Evolutionary conservation across 2,329 filamentous ascomycete genomes (phyloP).

Genomic region (Claviceps capensis): DNA sequence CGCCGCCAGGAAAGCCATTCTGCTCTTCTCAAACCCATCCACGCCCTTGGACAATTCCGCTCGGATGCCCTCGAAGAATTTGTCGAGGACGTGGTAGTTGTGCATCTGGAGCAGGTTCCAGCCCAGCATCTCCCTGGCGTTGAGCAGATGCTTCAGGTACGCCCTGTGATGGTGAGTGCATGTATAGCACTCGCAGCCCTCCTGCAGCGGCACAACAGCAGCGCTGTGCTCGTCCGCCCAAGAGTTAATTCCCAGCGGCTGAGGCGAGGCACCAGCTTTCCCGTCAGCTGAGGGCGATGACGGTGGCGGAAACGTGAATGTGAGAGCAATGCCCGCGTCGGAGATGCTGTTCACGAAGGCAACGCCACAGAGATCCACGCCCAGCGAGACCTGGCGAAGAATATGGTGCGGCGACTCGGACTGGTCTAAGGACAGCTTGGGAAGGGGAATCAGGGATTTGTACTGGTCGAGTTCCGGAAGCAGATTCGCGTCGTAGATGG

Average conservation of each 20-base stretch:
- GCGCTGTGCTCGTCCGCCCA: slow-evolving; percentile 51
- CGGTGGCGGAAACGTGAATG: slow-evolving; percentile 55
- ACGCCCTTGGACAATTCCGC: slow-evolving; percentile 43
- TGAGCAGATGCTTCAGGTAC: slow-evolving; percentile 75
- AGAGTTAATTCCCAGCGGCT: slow-evolving; percentile 63
- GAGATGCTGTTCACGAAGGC: slow-evolving; percentile 63
- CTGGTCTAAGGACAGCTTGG: slow-evolving; percentile 60
- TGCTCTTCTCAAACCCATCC: slow-evolving; percentile 43
- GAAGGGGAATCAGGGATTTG: slow-evolving; percentile 42
- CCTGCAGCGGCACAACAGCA: slow-evolving; percentile 46
- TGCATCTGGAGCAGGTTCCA: slow-evolving; percentile 91
- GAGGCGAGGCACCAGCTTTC: background rate
- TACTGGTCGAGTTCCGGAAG: slow-evolving; percentile 50
- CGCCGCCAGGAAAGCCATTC: slow-evolving; percentile 25
- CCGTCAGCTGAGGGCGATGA: slow-evolving; percentile 4
- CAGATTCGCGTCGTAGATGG: slow-evolving; percentile 62
- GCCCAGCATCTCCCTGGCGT: slow-evolving; percentile 89
- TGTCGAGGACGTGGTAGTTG: slow-evolving; percentile 60
- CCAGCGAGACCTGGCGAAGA: slow-evolving; percentile 59
- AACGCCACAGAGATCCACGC: slow-evolving; percentile 66
- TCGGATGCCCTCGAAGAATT: slow-evolving; percentile 63
- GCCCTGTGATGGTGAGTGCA: slow-evolving; percentile 76
- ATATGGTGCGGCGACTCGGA: slow-evolving; percentile 62
- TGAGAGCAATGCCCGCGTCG: slow-evolving; percentile 73
- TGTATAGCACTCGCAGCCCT: slow-evolving; percentile 64